Evolutionary conservation across 2,329 filamentous ascomycete genomes (phyloP), one percentile per base, ranked within the genome.

Genomic region (Phialophora chinensis): DNA sequence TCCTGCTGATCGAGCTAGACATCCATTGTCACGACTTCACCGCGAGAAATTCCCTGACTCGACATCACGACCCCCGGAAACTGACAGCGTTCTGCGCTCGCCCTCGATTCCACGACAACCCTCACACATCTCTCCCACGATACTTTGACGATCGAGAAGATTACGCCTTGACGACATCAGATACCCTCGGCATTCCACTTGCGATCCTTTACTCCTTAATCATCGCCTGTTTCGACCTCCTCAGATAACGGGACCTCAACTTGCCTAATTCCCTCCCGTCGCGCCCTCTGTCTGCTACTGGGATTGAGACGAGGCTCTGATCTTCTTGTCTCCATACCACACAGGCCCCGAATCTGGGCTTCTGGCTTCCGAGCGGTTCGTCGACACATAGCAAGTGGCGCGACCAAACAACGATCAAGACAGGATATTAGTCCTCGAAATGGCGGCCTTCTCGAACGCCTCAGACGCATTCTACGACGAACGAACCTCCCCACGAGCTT

Each of bases 401-500:
- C 23, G 14, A 44, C 4, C 20, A 53, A 49, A 5, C 17, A 11
- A 23, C 20, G 25, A 27, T 31, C 29, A 54, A 54, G n/a, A n/a
- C 20, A 52, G 27, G 29, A 52, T 50, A 63, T 47, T 31, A 23
- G 25, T 35, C 47, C 53, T 14, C 14, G 62, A n/a, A 11, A 70
- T 70, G 68, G 68, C 65, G n/a, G 65, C 68, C 10, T 70, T 70
- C 49, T 70, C 68, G 20, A 70, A 70, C 47, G 44, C 70, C 54
- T 66, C 67, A 77, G 88, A 91, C 67, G 88, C 90, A 84, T 93
- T 91, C 82, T 87, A 91, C 80, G 89, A 91, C 72, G 90, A 91
- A 69, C 89, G 88, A 77, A 90, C 91, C 75, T 92, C 90, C 70
- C 91, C 92, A 47, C 89, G 87, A 75, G 88, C 90, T 35, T 88